Base-by-base conservation (phyloP, 2,329 filamentous ascomycete genomes). In the Bipolaris sorokiniana region DNA sequence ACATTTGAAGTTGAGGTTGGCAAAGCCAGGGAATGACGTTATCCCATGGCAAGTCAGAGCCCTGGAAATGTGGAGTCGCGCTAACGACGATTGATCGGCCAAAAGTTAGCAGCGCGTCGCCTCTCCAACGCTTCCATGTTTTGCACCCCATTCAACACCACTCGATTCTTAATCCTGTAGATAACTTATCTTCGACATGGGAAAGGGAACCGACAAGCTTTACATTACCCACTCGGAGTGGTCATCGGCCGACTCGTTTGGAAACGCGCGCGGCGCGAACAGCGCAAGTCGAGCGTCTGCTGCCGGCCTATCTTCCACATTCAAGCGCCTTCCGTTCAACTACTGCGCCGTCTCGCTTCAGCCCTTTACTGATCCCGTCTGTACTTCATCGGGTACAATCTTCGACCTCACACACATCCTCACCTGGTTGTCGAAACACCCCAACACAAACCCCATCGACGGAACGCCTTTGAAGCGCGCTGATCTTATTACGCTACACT, bases 321-420 rank as follows among this genome's bases (percentile, higher is more conserved):
- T 98, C 81, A 91, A 90, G 72, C 90, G 92, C 44, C 85, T 99
- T 1, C 95, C 96, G 28, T 99, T 96, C 85, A 98, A 97, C 83
- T 98, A 95, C 80, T 99, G 95, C 85, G 92, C 95, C 61, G 88
- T 96, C 37, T 96, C 91, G 59, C 88, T 99, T 33, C 95, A 98
- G 74, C 96, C 96, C 7, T 99, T 97, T 81, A 87, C 89, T 72
- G 91, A 97, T 71, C 93, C 95, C 5, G 95, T 99, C 34, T 99
- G 95, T 81, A 98, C 94, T 0, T 73, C 85, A 3, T 83, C 90
- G 40, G 95, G 95, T 51, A 95, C 89, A 11, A 94, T 96, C 58
- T 99, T 98, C 77, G 96, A 99, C 72, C 86, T 97, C 67, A 94
- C 95, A 67, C 91, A 97, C 71, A 98, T 99, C 58, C 82, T 92